phyloP scores from a whole-genome alignment of 768 basidiomycete species.

The Hygrophorus russula region DNA sequence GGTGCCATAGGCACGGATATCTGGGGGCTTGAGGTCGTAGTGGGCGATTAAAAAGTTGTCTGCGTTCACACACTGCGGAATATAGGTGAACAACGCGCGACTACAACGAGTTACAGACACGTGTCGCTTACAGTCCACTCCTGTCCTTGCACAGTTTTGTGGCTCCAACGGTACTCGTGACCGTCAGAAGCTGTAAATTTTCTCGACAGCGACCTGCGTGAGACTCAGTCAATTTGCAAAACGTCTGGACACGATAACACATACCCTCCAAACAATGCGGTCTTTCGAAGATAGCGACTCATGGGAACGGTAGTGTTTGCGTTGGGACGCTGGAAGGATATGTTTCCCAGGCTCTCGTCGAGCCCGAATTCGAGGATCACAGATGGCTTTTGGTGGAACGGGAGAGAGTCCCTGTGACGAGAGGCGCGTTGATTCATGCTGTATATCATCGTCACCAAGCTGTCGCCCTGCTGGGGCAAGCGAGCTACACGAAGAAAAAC shows the following conservation, averaged over 20 bases:
- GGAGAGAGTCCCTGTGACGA: conserved; percentile 42
- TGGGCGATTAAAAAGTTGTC: conserved; percentile 24
- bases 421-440: conserved; percentile 56
- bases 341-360: conserved; percentile 46
- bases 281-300: conserved; percentile 52
- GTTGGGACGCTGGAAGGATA: conserved; percentile 38
- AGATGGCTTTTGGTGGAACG: conserved; percentile 40
- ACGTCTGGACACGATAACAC: conserved; percentile 14
- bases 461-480: conserved; percentile 24
- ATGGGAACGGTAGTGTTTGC: conserved; percentile 40
- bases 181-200: conserved; percentile 64
- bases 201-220: conserved; percentile 47
- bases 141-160: conserved; percentile 41
- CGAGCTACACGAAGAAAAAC: conserved; percentile 54
- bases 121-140: conserved; percentile 61
- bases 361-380: conserved; percentile 51
- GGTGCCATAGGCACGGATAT: conserved; percentile 30
- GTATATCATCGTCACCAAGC: conserved; percentile 42
- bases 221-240: neutral
- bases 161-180: conserved; percentile 59
- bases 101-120: conserved; percentile 6
- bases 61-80: conserved; percentile 39
- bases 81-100: neutral
- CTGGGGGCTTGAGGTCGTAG: conserved; percentile 21
- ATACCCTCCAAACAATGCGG: conserved; percentile 56